These are phyloP conservation scores for Aspergillus unguis DNA, from an alignment of 2,329 filamentous ascomycete genomes.

Conservation along the genomic window DNA sequence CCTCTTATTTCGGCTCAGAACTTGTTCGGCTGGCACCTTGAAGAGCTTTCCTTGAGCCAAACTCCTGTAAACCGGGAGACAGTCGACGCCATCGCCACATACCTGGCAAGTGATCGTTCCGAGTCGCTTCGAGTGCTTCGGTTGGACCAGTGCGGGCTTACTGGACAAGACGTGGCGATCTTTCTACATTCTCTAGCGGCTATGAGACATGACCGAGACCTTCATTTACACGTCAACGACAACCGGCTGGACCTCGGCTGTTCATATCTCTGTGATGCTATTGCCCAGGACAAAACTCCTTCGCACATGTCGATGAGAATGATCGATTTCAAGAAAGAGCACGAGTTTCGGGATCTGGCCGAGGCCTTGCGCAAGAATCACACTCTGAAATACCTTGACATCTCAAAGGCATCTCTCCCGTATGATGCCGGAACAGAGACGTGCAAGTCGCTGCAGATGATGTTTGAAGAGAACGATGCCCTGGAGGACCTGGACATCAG, in stretches of 20 bases:
- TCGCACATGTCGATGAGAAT: conserved; percentile 64
- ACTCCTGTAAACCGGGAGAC: conserved; percentile 61
- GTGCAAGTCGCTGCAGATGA: conserved; percentile 58
- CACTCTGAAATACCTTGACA: conserved; percentile 62
- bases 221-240: conserved; percentile 66
- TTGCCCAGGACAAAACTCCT: conserved; percentile 55
- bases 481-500: conserved; percentile 67
- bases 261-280: conserved; percentile 41
- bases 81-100: conserved; percentile 63
- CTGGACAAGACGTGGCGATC: conserved; percentile 61
- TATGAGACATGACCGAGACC: conserved; percentile 50
- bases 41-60: conserved; percentile 63
- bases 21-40: conserved; percentile 63
- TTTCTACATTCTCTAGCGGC: conserved; percentile 62
- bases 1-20: conserved; percentile 65
- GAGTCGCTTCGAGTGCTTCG: conserved; percentile 59
- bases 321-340: conserved; percentile 65
- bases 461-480: conserved; percentile 66
- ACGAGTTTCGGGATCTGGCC: conserved; percentile 61
- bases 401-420: conserved; percentile 67
- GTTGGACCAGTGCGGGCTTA: conserved; percentile 65
- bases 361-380: conserved; percentile 61
- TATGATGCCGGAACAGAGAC: conserved; percentile 67
- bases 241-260: conserved; percentile 50
- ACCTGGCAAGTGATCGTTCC: conserved; percentile 61